phyloP scores from a whole-genome alignment of 2,329 filamentous ascomycete genomes.

The Penicillium sp. region DNA sequence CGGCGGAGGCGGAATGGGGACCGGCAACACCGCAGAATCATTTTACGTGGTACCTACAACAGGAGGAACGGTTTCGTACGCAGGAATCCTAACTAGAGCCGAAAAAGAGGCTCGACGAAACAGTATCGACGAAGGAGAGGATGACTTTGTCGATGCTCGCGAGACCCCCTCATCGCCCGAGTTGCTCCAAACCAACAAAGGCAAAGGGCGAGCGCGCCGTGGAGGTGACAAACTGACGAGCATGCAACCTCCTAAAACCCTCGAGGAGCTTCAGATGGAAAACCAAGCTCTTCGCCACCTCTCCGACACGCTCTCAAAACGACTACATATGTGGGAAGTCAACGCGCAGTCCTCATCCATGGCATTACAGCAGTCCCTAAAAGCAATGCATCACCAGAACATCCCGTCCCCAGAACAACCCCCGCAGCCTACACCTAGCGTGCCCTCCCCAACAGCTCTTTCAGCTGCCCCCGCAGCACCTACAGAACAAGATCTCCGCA shows the following conservation, averaged over 20 bases:
- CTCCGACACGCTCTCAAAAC: conserved; percentile 82
- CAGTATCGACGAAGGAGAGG: conserved; percentile 69
- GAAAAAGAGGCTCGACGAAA: conserved; percentile 50
- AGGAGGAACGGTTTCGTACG: conserved; percentile 90
- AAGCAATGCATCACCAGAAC: conserved; percentile 52
- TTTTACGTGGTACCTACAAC: conserved; percentile 96
- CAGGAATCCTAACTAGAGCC: conserved; percentile 73
- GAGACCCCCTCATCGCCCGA: conserved; percentile 64
- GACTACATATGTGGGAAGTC: conserved; percentile 91
- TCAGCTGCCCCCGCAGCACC: conserved; percentile 22
- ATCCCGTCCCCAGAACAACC: conserved; percentile 35
- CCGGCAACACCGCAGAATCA: conserved; percentile 66
- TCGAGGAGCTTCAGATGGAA: conserved; percentile 87
- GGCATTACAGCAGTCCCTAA: conserved; percentile 81
- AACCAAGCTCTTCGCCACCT: conserved; percentile 85
- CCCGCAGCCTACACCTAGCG: conserved; percentile 37
- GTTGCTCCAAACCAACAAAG: conserved; percentile 51
- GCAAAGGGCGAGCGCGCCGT: conserved; percentile 35
- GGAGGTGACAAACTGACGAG: conserved; percentile 40
- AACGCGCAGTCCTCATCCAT: conserved; percentile 86
- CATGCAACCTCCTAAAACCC: conserved; percentile 61
- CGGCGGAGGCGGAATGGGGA: conserved; percentile 37
- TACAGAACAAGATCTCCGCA: conserved; percentile 55
- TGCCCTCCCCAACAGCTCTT: conserved; percentile 29
- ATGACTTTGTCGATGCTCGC: conserved; percentile 87